Percentiles rank a stretch among this genome's conserved stretches.
These are phyloP conservation scores for Elongisporangium undulatum DNA, from an alignment of 352 stramenopile species.

Conservation along the genomic window DNA sequence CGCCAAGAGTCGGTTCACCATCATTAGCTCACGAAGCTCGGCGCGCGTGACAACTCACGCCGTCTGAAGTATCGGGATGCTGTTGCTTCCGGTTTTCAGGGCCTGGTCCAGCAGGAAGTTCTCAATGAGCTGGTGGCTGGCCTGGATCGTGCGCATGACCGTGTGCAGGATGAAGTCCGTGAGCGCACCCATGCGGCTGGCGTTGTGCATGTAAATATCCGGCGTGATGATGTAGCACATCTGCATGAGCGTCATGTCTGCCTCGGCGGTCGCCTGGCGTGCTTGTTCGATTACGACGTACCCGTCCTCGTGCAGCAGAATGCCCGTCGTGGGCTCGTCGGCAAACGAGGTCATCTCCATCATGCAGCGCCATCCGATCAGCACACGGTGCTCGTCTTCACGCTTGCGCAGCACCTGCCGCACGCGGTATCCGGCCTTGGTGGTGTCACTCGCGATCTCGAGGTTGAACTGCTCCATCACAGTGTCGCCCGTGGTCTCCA, in stretches of 20 bases:
- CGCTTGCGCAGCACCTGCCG: constrained; percentile 51
- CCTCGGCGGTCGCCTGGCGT: constrained; percentile 18
- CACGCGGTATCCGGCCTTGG: constrained; percentile 40
- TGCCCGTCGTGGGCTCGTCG: constrained; percentile 27
- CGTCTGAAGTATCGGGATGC: neutral
- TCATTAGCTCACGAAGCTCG: neutral
- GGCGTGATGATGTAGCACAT: constrained; percentile 58
- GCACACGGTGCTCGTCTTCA: constrained; percentile 32
- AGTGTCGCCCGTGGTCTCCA: constrained; percentile 40
- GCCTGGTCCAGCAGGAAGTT: constrained; percentile 42
- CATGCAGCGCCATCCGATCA: constrained; percentile 54
- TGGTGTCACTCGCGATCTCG: constrained; percentile 48
- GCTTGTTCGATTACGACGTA: constrained; percentile 51
- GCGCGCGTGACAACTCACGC: neutral
- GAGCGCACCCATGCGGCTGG: constrained; percentile 34
- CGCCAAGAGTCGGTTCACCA: neutral
- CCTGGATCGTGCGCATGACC: constrained; percentile 28
- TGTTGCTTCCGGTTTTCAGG: constrained; percentile 4
- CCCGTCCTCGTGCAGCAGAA: constrained; percentile 46
- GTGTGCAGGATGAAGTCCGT: constrained; percentile 36
- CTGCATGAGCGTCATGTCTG: constrained; percentile 35
- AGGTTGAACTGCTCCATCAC: constrained; percentile 57
- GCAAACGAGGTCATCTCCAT: constrained; percentile 50
- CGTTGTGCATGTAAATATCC: constrained; percentile 57
- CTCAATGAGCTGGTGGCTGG: constrained; percentile 50